Evolutionary conservation across 148 eudicot species (phyloP).

Genomic region (Cornus suecica): DNA sequence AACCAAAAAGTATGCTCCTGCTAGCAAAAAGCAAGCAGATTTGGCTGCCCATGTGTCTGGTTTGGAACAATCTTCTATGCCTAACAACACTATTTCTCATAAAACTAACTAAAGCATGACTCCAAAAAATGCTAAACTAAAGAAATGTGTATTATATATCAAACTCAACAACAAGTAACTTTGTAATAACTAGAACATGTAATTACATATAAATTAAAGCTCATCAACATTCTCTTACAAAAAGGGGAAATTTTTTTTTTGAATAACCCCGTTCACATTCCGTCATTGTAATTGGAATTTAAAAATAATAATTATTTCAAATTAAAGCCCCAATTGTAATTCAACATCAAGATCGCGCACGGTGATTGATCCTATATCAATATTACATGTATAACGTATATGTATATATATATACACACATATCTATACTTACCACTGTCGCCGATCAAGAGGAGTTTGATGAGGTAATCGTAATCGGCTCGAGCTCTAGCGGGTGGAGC

Average conservation of each 20-base stretch:
- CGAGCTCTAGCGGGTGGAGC: conserved; percentile 68
- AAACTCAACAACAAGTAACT: neutral
- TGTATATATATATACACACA: neutral
- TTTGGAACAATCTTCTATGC: too few relatives aligned
- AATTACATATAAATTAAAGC: neutral
- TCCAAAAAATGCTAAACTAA: neutral
- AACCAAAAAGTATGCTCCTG: too few relatives aligned
- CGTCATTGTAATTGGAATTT: neutral
- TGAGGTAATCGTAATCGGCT: conserved; percentile 67
- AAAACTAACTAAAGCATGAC: too few relatives aligned
- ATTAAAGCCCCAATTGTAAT: too few relatives aligned
- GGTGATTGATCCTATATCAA: neutral
- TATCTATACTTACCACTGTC: conserved; percentile 42
- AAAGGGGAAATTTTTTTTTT: too few relatives aligned
- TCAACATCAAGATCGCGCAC: neutral
- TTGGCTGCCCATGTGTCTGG: too few relatives aligned
- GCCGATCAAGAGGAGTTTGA: conserved; percentile 59
- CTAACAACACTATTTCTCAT: too few relatives aligned
- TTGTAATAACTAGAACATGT: neutral
- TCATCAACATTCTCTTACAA: neutral
- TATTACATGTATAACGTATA: neutral
- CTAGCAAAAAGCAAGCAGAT: too few relatives aligned
- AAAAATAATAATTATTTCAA: neutral
- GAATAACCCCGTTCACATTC: neutral
- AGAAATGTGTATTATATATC: neutral